These are phyloP conservation scores for Helotiales sp. DNA, from an alignment of 2,329 filamentous ascomycete genomes.

Conservation along the genomic window DNA sequence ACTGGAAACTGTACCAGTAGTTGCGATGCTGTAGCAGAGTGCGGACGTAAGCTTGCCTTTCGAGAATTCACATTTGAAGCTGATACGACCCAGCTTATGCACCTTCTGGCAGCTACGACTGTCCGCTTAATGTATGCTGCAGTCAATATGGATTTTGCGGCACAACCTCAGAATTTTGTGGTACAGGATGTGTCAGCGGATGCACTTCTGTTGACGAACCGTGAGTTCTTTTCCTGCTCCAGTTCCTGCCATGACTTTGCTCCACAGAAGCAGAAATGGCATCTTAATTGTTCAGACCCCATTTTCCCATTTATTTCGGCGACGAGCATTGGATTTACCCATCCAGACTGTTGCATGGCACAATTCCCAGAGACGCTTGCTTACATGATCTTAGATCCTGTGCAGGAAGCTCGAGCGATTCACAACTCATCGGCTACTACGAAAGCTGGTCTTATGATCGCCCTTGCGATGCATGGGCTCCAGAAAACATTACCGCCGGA, in stretches of 20 bases:
- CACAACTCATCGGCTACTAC: constrained; percentile 38
- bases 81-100: neutral
- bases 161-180: neutral
- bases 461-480: neutral
- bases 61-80: neutral
- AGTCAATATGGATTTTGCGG: constrained; percentile 28
- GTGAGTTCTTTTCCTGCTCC: too few species aligned
- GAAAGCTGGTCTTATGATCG: constrained; percentile 33
- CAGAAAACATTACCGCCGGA: too few species aligned
- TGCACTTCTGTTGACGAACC: neutral
- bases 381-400: too few species aligned
- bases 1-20: neutral
- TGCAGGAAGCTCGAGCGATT: constrained; percentile 1
- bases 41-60: neutral
- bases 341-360: too few species aligned
- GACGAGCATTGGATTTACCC: too few species aligned
- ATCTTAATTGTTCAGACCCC: too few species aligned
- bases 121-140: constrained; percentile 29
- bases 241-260: too few species aligned
- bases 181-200: neutral
- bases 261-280: too few species aligned
- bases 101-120: too few species aligned
- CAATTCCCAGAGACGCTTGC: too few species aligned
- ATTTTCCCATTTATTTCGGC: too few species aligned
- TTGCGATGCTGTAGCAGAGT: neutral